Evolutionary conservation across 169 alveolate genomes (phyloP).

Genomic region (Cryptosporidium andersoni): DNA sequence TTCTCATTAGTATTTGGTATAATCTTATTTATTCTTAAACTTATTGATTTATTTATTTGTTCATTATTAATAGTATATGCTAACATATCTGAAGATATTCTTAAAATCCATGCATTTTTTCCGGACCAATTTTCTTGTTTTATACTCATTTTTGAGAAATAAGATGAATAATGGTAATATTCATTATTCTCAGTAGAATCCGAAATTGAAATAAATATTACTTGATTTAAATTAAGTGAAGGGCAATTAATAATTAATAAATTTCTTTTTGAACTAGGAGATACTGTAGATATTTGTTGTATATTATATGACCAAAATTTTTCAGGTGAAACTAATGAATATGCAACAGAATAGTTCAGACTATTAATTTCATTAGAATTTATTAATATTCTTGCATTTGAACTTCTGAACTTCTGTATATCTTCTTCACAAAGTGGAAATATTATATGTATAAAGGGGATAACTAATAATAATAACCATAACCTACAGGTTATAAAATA

Average conservation of each 20-base stretch:
- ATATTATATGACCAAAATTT: constrained; percentile 49
- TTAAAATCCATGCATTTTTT: constrained; percentile 48
- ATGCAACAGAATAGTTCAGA: constrained; percentile 11
- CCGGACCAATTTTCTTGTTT: constrained; percentile 6
- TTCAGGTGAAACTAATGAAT: constrained; percentile 25
- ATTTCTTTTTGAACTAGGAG: constrained; percentile 13
- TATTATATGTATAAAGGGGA: too few species aligned
- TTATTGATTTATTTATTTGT: background rate
- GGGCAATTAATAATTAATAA: constrained; percentile 50
- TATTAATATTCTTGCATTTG: background rate
- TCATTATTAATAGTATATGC: constrained; percentile 18
- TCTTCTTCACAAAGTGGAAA: too few species aligned
- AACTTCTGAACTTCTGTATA: too few species aligned
- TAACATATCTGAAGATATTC: constrained; percentile 19
- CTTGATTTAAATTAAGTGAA: constrained; percentile 33
- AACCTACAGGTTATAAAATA: too few species aligned
- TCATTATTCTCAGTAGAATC: constrained; percentile 3
- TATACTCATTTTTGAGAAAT: constrained; percentile 7
- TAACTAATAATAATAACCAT: too few species aligned
- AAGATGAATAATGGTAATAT: constrained; percentile 11
- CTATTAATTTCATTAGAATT: background rate
- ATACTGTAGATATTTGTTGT: constrained; percentile 24
- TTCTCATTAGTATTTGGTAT: constrained; percentile 12
- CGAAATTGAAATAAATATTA: constrained; percentile 14
- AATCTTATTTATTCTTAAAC: background rate